phyloP scores from a whole-genome alignment of 495 filamentous ascomycete species.

The Aspergillus indologenus region DNA sequence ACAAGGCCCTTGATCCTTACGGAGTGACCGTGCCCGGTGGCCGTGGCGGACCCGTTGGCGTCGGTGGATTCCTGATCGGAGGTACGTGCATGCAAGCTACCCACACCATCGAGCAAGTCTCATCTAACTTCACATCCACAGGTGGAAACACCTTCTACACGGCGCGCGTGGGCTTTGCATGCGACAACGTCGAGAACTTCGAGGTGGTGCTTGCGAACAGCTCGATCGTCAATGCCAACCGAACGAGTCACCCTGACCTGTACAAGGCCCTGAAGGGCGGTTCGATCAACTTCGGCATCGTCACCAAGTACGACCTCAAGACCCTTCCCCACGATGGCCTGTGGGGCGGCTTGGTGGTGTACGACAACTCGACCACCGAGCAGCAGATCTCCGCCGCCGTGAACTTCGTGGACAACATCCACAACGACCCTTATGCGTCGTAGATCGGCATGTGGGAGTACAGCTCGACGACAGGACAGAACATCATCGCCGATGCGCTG shows the following conservation, averaged over 20 bases:
- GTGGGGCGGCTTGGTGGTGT: slow-evolving; percentile 36
- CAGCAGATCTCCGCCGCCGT: slow-evolving; percentile 17
- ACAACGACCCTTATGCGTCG: slow-evolving; percentile 18
- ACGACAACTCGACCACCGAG: slow-evolving; percentile 15
- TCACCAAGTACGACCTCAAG: slow-evolving; percentile 44
- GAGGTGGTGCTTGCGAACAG: slow-evolving; percentile 55
- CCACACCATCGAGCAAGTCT: neutral
- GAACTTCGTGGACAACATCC: slow-evolving; percentile 21
- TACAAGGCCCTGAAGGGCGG: slow-evolving; percentile 55
- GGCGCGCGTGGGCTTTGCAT: slow-evolving; percentile 41
- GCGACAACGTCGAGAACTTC: slow-evolving; percentile 46
- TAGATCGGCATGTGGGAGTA: slow-evolving; percentile 24
- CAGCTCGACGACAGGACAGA: slow-evolving; percentile 12
- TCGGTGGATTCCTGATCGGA: slow-evolving; percentile 41
- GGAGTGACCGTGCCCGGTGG: slow-evolving; percentile 39
- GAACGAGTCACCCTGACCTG: slow-evolving; percentile 39
- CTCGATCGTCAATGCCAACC: slow-evolving; percentile 45
- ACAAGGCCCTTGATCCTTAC: slow-evolving; percentile 30
- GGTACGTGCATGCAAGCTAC: slow-evolving; percentile 16
- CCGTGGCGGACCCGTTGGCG: slow-evolving; percentile 39
- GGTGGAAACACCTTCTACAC: slow-evolving; percentile 43
- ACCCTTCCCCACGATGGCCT: slow-evolving; percentile 34
- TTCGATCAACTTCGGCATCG: slow-evolving; percentile 53
- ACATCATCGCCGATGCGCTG: slow-evolving; percentile 14
- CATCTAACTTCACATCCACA: slow-evolving; percentile 2